Evolutionary conservation across 2,329 filamentous ascomycete species (phyloP), one percentile per base, ranked within the genome.

Genomic region (Coniochaeta prunicola): DNA sequence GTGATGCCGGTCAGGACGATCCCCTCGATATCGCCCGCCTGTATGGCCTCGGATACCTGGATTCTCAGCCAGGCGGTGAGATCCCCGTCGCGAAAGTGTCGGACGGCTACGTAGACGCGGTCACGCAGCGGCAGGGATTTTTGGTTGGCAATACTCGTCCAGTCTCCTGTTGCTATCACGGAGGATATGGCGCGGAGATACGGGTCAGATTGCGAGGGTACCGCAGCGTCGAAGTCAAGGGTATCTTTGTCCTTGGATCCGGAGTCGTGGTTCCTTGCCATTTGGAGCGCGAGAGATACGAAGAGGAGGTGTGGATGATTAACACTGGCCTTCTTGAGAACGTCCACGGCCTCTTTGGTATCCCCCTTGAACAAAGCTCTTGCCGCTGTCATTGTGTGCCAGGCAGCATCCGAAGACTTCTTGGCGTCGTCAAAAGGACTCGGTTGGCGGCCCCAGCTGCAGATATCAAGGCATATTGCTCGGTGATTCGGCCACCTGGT

Each of bases 181-280:
- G 87, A 86, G 26, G 91, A 90, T 54, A 94, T 88, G 6, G 89
- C 90, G 58, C 90, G 87, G 26, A 94, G 80, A 68, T 92, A 93
- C 0, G 90, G 87, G 65, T 94, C 89, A 0, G 87, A 85, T 61
- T 88, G 83, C 60, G 81, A 84, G 28, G 85, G 82, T 15, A 83
- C 77, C 2, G 76, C 75, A 59, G 83, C 80, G 67, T 85, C 82
- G 64, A 85, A 82, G 64, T 85, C 82, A 26, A 85, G 75, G 60
- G 81, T 72, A 3, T 55, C 31, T 13, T 21, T 33, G 33, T 9
- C 7, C 28, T 24, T 33, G 4, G 76, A 64, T 42, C 72, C 70
- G 53, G 72, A 73, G 59, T 77, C 76, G 13, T 77, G 80, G 60
- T 79, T 77, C 26, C 79, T 77, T 62, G 85, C 83, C 28, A 88